phyloP scores from a whole-genome alignment of 139 green algal genomes.

The Pseudopediastrum boryanum region DNA sequence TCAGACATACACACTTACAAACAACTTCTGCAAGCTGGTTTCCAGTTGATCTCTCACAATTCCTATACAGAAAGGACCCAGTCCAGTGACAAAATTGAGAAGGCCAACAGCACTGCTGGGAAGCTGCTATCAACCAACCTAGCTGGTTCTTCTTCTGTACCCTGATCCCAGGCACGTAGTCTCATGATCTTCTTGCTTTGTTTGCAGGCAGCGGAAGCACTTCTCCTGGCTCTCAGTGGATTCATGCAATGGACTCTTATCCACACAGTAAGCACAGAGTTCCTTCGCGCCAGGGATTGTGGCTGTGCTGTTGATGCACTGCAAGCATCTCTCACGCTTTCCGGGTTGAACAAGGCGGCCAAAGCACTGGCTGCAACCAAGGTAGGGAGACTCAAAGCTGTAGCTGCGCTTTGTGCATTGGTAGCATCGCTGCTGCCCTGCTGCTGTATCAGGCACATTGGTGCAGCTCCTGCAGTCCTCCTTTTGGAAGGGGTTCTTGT shows the following conservation, averaged over 20 bases:
- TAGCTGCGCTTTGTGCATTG: not conserved
- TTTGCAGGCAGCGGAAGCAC: constrained; percentile 25
- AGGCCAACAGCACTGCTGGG: no score
- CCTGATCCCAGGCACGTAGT: constrained; percentile 1
- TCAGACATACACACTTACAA: no score
- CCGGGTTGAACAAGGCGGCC: not conserved
- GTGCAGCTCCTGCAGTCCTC: constrained; percentile 17
- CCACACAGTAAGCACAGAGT: constrained; percentile 4
- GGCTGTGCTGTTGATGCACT: not conserved
- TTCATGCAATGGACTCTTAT: not conserved
- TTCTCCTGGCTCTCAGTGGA: not conserved
- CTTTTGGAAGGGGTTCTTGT: not conserved
- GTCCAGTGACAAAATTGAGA: no score
- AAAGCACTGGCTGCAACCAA: constrained; percentile 17
- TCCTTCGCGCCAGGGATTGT: constrained; percentile 4
- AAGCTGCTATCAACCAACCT: no score
- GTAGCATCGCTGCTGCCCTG: constrained; percentile 1
- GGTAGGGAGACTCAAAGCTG: not conserved
- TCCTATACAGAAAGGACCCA: no score
- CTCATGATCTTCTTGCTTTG: not conserved
- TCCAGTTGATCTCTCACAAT: no score
- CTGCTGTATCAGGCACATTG: constrained; percentile 7
- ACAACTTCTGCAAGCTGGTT: no score
- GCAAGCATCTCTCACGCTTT: constrained; percentile 7
- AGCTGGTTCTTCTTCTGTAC: no score